Evolutionary conservation across 305 asterid genomes (phyloP).

Genomic region (Striga hermonthica): DNA sequence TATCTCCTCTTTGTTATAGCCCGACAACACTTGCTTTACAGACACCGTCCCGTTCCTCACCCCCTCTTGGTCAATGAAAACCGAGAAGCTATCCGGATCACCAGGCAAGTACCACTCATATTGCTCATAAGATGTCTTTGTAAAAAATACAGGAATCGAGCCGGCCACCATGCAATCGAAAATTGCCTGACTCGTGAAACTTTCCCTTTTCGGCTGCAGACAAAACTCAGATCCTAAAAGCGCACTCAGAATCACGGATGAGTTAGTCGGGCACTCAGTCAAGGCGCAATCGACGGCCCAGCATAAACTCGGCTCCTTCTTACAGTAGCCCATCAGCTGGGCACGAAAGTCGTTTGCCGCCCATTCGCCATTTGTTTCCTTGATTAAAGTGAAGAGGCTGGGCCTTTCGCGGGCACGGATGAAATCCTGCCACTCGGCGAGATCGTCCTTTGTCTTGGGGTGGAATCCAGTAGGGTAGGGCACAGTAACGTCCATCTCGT

Average conservation of each 20-base stretch:
- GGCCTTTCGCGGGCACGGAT: conserved; percentile 43
- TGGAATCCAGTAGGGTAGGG: conserved; percentile 94
- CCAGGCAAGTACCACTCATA: conserved; percentile 63
- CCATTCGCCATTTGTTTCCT: conserved; percentile 41
- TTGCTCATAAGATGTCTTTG: conserved; percentile 53
- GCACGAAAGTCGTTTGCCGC: conserved; percentile 51
- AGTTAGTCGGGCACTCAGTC: conserved; percentile 36
- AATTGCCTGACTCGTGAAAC: conserved; percentile 46
- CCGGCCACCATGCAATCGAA: conserved; percentile 77
- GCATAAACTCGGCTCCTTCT: conserved; percentile 49
- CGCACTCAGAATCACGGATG: conserved; percentile 36
- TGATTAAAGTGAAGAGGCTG: conserved; percentile 53
- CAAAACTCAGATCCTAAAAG: conserved; percentile 58
- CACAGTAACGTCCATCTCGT: conserved; percentile 57
- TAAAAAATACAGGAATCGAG: conserved; percentile 67
- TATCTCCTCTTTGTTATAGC: conserved; percentile 52
- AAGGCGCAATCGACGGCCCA: conserved; percentile 48
- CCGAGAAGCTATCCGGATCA: conserved; percentile 61
- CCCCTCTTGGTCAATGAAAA: conserved; percentile 47
- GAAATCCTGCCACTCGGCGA: conserved; percentile 58
- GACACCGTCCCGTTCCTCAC: conserved; percentile 47
- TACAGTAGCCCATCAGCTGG: conserved; percentile 43
- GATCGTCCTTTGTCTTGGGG: conserved; percentile 44
- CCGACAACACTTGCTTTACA: conserved; percentile 47
- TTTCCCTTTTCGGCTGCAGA: conserved; percentile 65